Conservation (phyloP, 192 early-diverging fungal genomes). For the Coemansia sp. region DNA sequence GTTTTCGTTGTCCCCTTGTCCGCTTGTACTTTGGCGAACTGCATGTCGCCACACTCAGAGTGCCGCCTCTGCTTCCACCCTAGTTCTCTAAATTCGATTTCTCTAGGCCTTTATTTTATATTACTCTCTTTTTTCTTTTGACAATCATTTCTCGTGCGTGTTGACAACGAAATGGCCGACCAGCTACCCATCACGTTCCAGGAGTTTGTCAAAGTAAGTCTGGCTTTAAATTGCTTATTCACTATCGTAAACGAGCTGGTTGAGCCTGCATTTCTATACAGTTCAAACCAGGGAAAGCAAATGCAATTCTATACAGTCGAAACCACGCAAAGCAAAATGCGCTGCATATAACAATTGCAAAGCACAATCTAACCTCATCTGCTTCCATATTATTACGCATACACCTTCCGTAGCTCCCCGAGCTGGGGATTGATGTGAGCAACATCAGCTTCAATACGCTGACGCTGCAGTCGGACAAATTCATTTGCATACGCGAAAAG, state of each 20-base stretch:
- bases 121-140: background rate
- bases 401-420: conserved; percentile 68
- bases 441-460: conserved; percentile 97
- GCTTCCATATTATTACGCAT: background rate
- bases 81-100: background rate
- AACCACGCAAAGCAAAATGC: conserved; percentile 5
- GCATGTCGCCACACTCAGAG: background rate
- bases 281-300: background rate
- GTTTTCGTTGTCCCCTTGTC: conserved; percentile 1
- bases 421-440: conserved; percentile 84
- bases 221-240: background rate
- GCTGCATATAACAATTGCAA: background rate
- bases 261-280: background rate
- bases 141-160: conserved; percentile 7
- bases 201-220: conserved; percentile 91
- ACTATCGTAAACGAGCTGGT: background rate
- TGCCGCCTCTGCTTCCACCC: background rate
- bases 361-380: conserved; percentile 11
- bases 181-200: conserved; percentile 91
- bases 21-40: background rate
- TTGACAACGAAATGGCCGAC: conserved; percentile 66
- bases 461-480: conserved; percentile 97
- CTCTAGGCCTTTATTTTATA: background rate
- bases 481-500: conserved; percentile 95
- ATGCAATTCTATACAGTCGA: background rate